phyloP scores from a whole-genome alignment of 2,329 filamentous ascomycete species.

The Xylariaceae sp. region DNA sequence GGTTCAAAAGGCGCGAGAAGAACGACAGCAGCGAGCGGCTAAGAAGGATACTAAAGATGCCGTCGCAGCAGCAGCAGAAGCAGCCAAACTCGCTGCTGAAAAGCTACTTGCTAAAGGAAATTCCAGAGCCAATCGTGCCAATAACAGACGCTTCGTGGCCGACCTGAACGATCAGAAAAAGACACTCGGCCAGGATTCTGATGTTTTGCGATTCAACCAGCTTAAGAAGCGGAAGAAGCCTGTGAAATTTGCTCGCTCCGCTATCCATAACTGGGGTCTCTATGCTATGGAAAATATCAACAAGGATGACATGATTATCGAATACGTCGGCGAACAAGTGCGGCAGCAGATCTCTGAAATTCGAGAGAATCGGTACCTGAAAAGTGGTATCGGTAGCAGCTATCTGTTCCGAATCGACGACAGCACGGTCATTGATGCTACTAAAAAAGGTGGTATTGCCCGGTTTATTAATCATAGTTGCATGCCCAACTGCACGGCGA shows the following conservation, averaged over 20 bases:
- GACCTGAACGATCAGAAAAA: constrained; percentile 95
- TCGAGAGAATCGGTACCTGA: constrained; percentile 84
- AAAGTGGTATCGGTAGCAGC: constrained; percentile 93
- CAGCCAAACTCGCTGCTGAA: constrained; percentile 68
- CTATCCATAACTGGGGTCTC: constrained; percentile 97
- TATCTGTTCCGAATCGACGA: constrained; percentile 98
- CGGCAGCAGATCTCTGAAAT: constrained; percentile 96
- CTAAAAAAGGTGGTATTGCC: constrained; percentile 96
- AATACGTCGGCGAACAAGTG: constrained; percentile 97
- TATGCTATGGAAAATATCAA: constrained; percentile 97
- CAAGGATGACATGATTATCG: constrained; percentile 99
- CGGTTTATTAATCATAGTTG: constrained; percentile 99
- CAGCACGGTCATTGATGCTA: constrained; percentile 94
- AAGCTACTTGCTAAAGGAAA: constrained; percentile 82
- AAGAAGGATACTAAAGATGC: constrained; percentile 63
- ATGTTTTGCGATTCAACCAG: constrained; percentile 96
- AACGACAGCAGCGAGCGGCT: constrained; percentile 69
- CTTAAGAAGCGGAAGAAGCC: constrained; percentile 99
- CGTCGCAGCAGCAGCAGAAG: constrained; percentile 61
- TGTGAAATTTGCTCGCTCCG: constrained; percentile 93
- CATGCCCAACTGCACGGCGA: constrained; percentile 96
- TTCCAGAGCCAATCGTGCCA: constrained; percentile 88
- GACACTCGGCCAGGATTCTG: constrained; percentile 74
- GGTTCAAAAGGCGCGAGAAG: constrained; percentile 84
- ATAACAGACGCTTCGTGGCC: constrained; percentile 88